Base-by-base conservation (phyloP, 257 asterid species). In the Primulina huaijiensis region DNA sequence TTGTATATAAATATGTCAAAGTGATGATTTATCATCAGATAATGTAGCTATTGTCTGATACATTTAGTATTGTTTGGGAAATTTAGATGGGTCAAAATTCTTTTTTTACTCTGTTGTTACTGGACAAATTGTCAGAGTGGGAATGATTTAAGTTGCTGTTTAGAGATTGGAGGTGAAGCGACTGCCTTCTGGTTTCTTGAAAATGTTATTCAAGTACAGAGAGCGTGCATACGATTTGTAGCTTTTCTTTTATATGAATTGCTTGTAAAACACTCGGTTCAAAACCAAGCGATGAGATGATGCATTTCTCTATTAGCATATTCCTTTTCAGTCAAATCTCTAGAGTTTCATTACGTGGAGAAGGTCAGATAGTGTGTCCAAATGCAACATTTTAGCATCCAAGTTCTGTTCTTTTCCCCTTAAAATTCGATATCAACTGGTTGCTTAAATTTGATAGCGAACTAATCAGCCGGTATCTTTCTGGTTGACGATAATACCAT, bases 1-100 rank as follows among this genome's bases (percentile, higher is more conserved):
- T 66, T 34, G 29, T 55, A 17, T 43, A 61, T 50, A 78, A 58
- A 60, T 67, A 43, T 65, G 55, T 14, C 55, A 4, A 43, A 11
- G 55, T 43, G 30, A 31, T 2, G 55, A 43, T 12, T 11, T 14
- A 14, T 43, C n/a, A 14, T 43, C 55, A 43, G 55, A 43, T 11
- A 4, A 43, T 14, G 55, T 4, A 12, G 17, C 6, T 43, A 43
- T 43, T 43, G 55, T 43, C 55, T 43, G 19, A 12, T 43, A 43
- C n/a, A 12, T 43, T 43, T 14, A 43, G 3, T 43, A 43, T 43
- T 43, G 53, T 12, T 43, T 43, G 55, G n/a, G 19, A 12, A 43
- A 43, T 43, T 43, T 43, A 12, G n/a, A 14, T 43, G 17, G 30
- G 55, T 43, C 55, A 12, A 43, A 43, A 4, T 43, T 43, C 50